Evolutionary conservation across 1,284 basidiomycete genomes (phyloP), one percentile per base, ranked within the genome.

Genomic region (Ganoderma sinense): DNA sequence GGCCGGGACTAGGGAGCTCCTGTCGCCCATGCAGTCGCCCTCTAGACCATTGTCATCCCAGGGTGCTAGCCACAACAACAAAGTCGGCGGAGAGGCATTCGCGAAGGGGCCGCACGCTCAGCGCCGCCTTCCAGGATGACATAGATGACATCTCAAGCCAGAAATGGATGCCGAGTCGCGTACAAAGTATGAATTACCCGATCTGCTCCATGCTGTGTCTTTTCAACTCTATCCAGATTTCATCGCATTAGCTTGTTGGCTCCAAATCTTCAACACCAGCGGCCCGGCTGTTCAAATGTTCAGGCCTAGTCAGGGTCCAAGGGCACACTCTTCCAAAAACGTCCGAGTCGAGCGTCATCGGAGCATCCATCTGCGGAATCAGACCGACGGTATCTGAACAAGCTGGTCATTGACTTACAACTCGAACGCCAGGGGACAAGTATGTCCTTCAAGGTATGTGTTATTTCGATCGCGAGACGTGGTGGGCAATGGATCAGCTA

Each of bases 161-260:
- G 14, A 31, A 55, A 18, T 14, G 53, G 29, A 29, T 18, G 53
- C 53, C 26, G 26, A 31, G 14, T 31, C 53, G 53, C 26, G 16
- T 55, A 7, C 53, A 56, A 56, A 29, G 31, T 29, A 56, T 33
- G 55, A 56, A 56, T 33, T 56, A 56, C 29, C 55, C 55, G 55
- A 56, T 29, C 55, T 56, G 14, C 55, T 56, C 26, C 48, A 33
- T 33, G 55, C 31, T 56, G 55, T 56, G 55, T 33, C 55, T 18
- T 1, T 18, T 4, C 29, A 31, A 56, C 48, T 51, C 48, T 13
- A 51, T 51, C 23, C 48, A 23, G 48, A 51, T 56, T 56, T 31
- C 55, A 56, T 56, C 55, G 31, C 55, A 18, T 10, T 33, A 8
- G 36, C 36, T 36, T 36, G 36, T 36, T 36, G 2, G 55, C 20